Percentiles rank a stretch among this genome's conserved stretches.
These are phyloP conservation scores for Simplicillium sp. DNA, from an alignment of 2,329 filamentous ascomycete species.

Conservation along the genomic window DNA sequence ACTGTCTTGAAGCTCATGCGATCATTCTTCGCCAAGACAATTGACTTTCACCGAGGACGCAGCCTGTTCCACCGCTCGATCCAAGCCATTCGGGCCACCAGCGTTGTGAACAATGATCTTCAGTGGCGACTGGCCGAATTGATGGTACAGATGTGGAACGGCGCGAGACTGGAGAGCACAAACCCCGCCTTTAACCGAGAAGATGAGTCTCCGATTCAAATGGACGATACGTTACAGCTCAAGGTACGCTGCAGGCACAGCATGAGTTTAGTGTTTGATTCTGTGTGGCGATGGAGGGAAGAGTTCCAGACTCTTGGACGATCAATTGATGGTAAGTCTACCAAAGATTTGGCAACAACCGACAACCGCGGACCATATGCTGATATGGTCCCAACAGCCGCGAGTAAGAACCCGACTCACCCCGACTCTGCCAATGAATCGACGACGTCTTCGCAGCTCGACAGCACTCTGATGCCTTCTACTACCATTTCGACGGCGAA, in stretches of 20 bases:
- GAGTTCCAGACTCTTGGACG: slow-evolving; percentile 65
- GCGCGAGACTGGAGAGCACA: slow-evolving; percentile 42
- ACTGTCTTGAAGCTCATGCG: slow-evolving; percentile 70
- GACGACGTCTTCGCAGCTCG: slow-evolving; percentile 57
- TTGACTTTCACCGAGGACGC: slow-evolving; percentile 59
- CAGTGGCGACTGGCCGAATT: slow-evolving; percentile 73
- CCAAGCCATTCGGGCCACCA: slow-evolving; percentile 59
- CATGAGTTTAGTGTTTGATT: slow-evolving; percentile 78
- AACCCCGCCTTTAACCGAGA: slow-evolving; percentile 37
- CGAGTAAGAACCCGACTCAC: slow-evolving; percentile 78
- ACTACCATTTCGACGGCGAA: slow-evolving; percentile 29
- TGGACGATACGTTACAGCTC: slow-evolving; percentile 66
- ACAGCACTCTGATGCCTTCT: slow-evolving; percentile 45
- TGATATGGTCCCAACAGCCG: slow-evolving; percentile 21
- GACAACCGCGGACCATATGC: not conserved
- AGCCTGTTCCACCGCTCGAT: slow-evolving; percentile 64
- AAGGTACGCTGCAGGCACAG: slow-evolving; percentile 78
- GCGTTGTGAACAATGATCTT: slow-evolving; percentile 68
- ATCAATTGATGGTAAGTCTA: slow-evolving; percentile 55
- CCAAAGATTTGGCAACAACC: not conserved
- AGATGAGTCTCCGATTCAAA: slow-evolving; percentile 36
- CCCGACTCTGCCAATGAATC: slow-evolving; percentile 70
- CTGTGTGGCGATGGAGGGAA: slow-evolving; percentile 77
- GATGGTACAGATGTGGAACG: slow-evolving; percentile 83
- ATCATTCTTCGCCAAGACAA: slow-evolving; percentile 64